Evolutionary conservation across 139 green algal genomes (phyloP).

Genomic region (Chlorella vulgaris): DNA sequence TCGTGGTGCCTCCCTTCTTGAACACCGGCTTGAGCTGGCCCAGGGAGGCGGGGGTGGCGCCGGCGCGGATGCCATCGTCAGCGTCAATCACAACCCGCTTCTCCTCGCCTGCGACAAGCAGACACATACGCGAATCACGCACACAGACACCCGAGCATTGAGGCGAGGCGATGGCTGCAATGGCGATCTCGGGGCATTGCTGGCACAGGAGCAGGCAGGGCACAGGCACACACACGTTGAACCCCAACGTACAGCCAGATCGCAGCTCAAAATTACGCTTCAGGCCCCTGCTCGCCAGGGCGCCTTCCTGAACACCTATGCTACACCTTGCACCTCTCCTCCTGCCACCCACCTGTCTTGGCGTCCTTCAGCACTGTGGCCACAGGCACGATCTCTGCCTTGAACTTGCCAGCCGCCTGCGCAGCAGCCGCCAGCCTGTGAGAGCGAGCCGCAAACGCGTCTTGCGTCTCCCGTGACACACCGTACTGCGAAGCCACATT

Average conservation of each 20-base stretch:
- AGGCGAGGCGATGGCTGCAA: too few species aligned
- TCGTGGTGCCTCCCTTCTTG: constrained; percentile 94
- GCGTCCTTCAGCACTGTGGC: constrained; percentile 84
- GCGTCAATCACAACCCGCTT: constrained; percentile 72
- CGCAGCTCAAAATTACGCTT: too few species aligned
- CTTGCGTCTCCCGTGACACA: constrained; percentile 64
- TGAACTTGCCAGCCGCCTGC: constrained; percentile 82
- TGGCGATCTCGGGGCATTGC: too few species aligned
- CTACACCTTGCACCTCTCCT: too few species aligned
- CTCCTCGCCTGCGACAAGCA: constrained; percentile 56
- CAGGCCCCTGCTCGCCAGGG: too few species aligned
- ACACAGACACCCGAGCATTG: too few species aligned
- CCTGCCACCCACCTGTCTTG: constrained; percentile 74
- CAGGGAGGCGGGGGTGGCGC: constrained; percentile 70
- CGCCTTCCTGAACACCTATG: too few species aligned
- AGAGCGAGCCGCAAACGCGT: constrained; percentile 70
- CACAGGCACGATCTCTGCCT: constrained; percentile 96
- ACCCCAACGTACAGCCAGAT: too few species aligned
- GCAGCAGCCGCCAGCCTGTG: constrained; percentile 90
- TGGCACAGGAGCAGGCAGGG: too few species aligned
- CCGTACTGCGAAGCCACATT: constrained; percentile 95
- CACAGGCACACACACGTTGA: too few species aligned
- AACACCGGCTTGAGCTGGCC: constrained; percentile 85
- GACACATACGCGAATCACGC: not conserved
- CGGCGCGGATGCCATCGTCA: constrained; percentile 94